Percentiles rank a stretch among this genome's conserved stretches.
phyloP scores from a whole-genome alignment of 106 monocot genomes.

The Triglochin maritima region DNA sequence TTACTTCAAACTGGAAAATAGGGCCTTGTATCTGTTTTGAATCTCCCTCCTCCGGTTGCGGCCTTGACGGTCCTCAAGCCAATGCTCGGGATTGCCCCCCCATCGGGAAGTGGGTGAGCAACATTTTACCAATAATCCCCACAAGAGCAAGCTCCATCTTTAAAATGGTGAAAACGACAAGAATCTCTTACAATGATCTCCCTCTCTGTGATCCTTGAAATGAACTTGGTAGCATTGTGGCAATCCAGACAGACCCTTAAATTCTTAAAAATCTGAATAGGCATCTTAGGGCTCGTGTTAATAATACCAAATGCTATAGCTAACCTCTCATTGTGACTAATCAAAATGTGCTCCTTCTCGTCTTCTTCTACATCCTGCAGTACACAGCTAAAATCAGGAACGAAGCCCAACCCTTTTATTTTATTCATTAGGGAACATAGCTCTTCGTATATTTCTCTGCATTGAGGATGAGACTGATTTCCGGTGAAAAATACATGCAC shows the following conservation, averaged over 20 bases:
- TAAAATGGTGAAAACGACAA: conserved; percentile 75
- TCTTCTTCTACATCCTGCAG: conserved; percentile 78
- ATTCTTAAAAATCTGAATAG: conserved; percentile 58
- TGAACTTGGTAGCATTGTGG: conserved; percentile 71
- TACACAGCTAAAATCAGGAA: conserved; percentile 69
- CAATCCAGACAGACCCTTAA: conserved; percentile 72
- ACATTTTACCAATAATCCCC: conserved; percentile 59
- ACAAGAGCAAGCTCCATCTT: conserved; percentile 56
- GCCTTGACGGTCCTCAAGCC: too few relatives aligned
- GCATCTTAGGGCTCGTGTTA: conserved; percentile 29
- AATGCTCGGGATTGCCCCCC: too few relatives aligned
- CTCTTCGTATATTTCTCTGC: conserved; percentile 45
- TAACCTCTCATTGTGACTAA: conserved; percentile 64
- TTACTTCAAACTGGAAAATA: too few relatives aligned
- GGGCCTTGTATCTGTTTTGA: too few relatives aligned
- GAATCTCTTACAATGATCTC: conserved; percentile 77
- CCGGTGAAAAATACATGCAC: conserved; percentile 55
- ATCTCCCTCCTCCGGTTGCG: too few relatives aligned
- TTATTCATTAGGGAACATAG: conserved; percentile 28
- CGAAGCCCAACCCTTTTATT: conserved; percentile 60
- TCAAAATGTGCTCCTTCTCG: conserved; percentile 63
- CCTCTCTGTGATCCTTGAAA: conserved; percentile 55
- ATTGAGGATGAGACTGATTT: conserved; percentile 43
- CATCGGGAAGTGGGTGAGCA: too few relatives aligned
- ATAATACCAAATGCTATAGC: conserved; percentile 68